A percentile compares a stretch with the other conserved stretches of the same genome.
phyloP scores from a whole-genome alignment of 225 moss, liverwort and hornwort genomes.

The Antitrichia curtipendula region DNA sequence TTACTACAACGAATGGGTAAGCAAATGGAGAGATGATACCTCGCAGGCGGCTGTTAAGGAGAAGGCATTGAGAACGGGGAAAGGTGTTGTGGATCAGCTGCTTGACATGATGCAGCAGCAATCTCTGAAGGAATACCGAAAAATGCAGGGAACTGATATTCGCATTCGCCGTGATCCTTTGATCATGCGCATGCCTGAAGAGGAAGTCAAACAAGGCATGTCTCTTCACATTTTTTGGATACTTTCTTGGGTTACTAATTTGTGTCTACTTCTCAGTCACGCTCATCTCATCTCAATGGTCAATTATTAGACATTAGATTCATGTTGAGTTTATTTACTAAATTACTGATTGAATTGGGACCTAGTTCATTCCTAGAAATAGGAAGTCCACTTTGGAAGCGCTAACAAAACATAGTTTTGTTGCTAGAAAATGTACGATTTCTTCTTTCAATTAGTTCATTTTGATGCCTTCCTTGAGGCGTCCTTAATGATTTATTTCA shows the following conservation, averaged over 20 bases:
- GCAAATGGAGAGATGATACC: conserved; percentile 48
- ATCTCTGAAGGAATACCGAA: conserved; percentile 54
- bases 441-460: background rate
- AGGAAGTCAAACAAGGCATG: conserved; percentile 78
- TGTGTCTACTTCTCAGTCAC: background rate
- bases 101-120: conserved; percentile 79
- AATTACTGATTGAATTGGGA: background rate
- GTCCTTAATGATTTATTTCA: background rate
- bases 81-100: conserved; percentile 65
- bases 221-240: background rate
- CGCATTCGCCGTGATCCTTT: conserved; percentile 84
- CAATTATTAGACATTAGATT: background rate
- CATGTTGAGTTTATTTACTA: background rate
- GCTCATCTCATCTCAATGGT: background rate
- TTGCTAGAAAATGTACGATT: background rate
- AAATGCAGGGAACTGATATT: conserved; percentile 84
- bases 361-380: background rate
- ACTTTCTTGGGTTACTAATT: background rate
- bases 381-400: background rate
- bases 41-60: conserved; percentile 53
- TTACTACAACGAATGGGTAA: conserved; percentile 94
- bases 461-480: background rate
- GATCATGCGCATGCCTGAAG: conserved; percentile 80
- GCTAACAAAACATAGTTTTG: background rate
- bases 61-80: conserved; percentile 42